Evolutionary conservation across 306 rosid species (phyloP).

Genomic region (Malus asiatica): DNA sequence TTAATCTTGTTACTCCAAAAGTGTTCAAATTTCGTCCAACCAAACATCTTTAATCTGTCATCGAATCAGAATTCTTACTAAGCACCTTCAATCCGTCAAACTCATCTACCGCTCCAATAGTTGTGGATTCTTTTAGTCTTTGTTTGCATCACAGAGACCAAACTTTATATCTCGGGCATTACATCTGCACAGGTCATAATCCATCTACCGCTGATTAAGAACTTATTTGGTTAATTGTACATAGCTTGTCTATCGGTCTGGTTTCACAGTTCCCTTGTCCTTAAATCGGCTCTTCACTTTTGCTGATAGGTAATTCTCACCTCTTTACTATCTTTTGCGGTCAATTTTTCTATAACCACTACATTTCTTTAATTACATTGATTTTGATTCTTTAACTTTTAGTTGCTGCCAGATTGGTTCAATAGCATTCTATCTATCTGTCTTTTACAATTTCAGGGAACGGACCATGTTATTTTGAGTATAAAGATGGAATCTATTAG

Average conservation of each 20-base stretch:
- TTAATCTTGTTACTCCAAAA: neutral
- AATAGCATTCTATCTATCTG: neutral
- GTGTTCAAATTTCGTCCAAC: neutral
- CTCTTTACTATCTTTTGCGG: too few relatives aligned
- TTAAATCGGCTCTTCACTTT: too few relatives aligned
- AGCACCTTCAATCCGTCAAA: neutral
- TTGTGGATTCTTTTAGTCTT: neutral
- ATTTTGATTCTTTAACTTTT: neutral
- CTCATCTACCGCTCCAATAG: neutral
- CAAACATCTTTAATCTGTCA: neutral
- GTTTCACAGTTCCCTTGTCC: too few relatives aligned
- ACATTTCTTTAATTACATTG: neutral
- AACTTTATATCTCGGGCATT: neutral
- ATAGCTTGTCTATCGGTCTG: neutral
- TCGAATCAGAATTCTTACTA: neutral
- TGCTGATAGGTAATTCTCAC: too few relatives aligned
- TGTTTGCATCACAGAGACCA: neutral
- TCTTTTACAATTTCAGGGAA: too few relatives aligned
- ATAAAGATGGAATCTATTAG: neutral
- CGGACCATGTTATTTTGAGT: neutral
- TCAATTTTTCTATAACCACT: neutral
- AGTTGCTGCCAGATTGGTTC: neutral
- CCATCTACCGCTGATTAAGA: neutral
- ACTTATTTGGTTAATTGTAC: neutral
- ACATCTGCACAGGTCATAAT: neutral